These are phyloP conservation scores for Exophiala bonariae DNA, from an alignment of 2,329 filamentous ascomycete genomes.

Conservation along the genomic window DNA sequence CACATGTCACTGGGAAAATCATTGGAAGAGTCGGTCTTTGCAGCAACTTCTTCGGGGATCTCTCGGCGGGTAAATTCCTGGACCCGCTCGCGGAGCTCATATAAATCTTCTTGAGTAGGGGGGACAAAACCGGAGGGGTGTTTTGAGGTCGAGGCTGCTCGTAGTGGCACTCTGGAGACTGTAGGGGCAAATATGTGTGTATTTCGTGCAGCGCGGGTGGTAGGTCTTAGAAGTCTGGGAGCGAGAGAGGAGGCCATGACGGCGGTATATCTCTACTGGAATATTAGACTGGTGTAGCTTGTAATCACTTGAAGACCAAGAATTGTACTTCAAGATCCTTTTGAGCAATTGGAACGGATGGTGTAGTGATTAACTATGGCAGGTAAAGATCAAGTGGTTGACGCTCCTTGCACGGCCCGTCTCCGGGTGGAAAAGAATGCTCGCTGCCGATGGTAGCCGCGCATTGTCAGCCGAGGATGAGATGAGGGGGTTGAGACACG, in stretches of 20 bases:
- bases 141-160: constrained; percentile 58
- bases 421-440: background rate
- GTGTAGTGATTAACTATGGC: too few species aligned
- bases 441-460: too few species aligned
- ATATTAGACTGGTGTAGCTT: too few species aligned
- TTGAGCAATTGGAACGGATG: too few species aligned
- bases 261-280: background rate
- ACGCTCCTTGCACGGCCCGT: too few species aligned
- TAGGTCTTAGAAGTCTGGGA: constrained; percentile 9
- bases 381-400: too few species aligned
- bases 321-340: too few species aligned
- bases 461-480: too few species aligned
- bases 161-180: constrained; percentile 2
- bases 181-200: constrained; percentile 3
- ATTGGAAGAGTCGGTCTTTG: constrained; percentile 80
- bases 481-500: too few species aligned
- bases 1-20: constrained; percentile 90
- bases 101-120: constrained; percentile 70
- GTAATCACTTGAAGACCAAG: too few species aligned
- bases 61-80: constrained; percentile 90
- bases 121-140: constrained; percentile 65
- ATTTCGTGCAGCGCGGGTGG: background rate
- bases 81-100: constrained; percentile 78
- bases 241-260: constrained; percentile 13
- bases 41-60: constrained; percentile 79